Evolutionary conservation across 371 early-diverging fungal species (phyloP).

Genomic region (Smittium culicis): DNA sequence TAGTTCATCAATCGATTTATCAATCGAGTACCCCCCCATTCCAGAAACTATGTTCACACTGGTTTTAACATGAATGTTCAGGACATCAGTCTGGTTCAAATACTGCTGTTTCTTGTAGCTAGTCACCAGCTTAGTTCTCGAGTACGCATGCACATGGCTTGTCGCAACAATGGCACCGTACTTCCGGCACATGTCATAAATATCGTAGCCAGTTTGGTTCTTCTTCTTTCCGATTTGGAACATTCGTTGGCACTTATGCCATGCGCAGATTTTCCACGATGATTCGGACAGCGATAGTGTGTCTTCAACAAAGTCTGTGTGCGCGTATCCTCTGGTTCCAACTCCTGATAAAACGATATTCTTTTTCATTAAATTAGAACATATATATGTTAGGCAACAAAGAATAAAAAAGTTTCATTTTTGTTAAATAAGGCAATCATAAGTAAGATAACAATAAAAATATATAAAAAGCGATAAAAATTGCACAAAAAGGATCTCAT

Average conservation of each 20-base stretch:
- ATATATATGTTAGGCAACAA: too few relatives aligned
- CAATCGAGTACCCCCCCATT: constrained; percentile 5
- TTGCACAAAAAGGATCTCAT: too few relatives aligned
- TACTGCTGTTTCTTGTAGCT: constrained; percentile 2
- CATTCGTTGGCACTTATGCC: constrained; percentile 1
- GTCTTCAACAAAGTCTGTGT: constrained; percentile 5
- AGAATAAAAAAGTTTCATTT: too few relatives aligned
- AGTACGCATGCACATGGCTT: constrained; percentile 2
- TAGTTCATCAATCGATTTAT: neutral
- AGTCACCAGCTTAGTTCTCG: neutral
- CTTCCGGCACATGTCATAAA: constrained; percentile 7
- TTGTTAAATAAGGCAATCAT: too few relatives aligned
- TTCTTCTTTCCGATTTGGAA: constrained; percentile 2
- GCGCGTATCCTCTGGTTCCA: neutral
- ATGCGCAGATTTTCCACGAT: constrained; percentile 5
- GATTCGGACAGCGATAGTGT: neutral
- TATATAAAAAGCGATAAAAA: too few relatives aligned
- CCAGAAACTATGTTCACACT: constrained; percentile 3
- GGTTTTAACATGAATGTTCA: neutral
- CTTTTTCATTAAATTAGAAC: too few relatives aligned
- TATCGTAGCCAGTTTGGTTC: neutral
- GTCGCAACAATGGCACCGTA: constrained; percentile 8
- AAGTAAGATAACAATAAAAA: too few relatives aligned
- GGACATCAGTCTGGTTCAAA: neutral
- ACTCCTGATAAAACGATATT: neutral